Base-by-base conservation (phyloP, 148 eudicot genomes). In the Talinum fruticosum region DNA sequence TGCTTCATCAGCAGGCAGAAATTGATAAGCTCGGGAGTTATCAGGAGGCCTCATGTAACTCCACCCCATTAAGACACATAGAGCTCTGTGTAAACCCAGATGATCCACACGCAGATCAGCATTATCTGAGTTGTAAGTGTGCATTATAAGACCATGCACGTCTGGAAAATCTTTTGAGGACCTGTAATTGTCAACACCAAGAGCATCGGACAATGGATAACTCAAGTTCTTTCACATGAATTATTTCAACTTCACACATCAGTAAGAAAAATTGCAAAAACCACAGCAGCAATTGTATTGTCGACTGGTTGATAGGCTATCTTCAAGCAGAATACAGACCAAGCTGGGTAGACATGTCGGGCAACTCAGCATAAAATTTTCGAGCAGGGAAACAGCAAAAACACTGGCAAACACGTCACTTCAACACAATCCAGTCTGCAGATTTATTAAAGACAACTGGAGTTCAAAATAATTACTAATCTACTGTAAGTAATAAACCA, bases 41-140 rank as follows among this genome's bases (percentile, higher is more conserved):
- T 93, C 96, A 82, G 99, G 97, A 82, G 92, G 85, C 81, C 82
- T 90, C 83, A 81, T 75, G 84, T 85, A 91, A 86, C 87, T 91
- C 99, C 99, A 96, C 47, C 99, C 93, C 99, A 93, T 93, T 66
- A 96, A 80, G 83, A 89, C 88, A 86, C 97, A 96, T 38, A 96
- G 84, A 86, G 97, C 97, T 89, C 88, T 93, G 89, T 96, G 99
- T 51, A 96, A 91, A 68, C 97, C 99, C 89, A 93, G 84, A 80
- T 96, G 99, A 81, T 96, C 97, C 90, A 85, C 89, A 78, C 84
- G 87, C 80, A 81, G 76, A 70, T 90, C 91, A 77, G 87, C 81
- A 81, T 75, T 89, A 69, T 93, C 94, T 72, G 94, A 81, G 92
- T 84, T 82, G 97, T 90, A 90, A 23, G 94, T 76, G 73, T 96